These are phyloP conservation scores for Phialocephala sp. DNA, from an alignment of 2,329 filamentous ascomycete species.

Conservation along the genomic window DNA sequence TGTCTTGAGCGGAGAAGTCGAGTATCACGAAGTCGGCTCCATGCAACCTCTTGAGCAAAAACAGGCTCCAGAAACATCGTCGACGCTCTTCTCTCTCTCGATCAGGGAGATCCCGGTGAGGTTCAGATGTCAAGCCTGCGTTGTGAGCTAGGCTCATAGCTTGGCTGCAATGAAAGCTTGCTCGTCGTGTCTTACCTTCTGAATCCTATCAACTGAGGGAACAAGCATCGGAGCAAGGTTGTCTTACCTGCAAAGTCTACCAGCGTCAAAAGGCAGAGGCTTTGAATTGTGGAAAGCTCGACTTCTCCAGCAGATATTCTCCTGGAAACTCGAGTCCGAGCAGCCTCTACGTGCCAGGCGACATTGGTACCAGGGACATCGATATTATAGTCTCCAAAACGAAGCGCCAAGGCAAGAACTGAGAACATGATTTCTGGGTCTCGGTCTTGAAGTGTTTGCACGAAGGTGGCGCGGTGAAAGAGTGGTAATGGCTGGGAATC, in stretches of 20 bases:
- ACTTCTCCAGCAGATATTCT: conserved; percentile 45
- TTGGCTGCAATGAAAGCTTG: conserved; percentile 51
- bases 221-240: not conserved
- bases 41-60: conserved; percentile 42
- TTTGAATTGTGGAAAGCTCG: conserved; percentile 48
- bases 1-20: conserved; percentile 45
- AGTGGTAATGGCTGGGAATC: conserved; percentile 56
- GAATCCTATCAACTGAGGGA: conserved; percentile 2
- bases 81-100: conserved; percentile 40
- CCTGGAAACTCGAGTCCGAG: conserved; percentile 43
- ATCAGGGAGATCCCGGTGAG: conserved; percentile 24
- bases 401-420: conserved; percentile 48
- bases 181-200: conserved; percentile 53
- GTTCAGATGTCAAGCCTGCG: conserved; percentile 50
- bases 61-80: conserved; percentile 44
- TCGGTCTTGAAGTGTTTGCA: conserved; percentile 47
- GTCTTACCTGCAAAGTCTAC: conserved; percentile 45
- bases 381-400: conserved; percentile 47
- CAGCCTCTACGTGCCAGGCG: conserved; percentile 46
- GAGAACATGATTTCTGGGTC: conserved; percentile 45
- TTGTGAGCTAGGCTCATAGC: conserved; percentile 53
- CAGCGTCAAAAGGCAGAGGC: conserved; percentile 47
- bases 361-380: conserved; percentile 35
- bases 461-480: conserved; percentile 50
- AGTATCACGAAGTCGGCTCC: conserved; percentile 48